These are phyloP conservation scores for Ceratobasidium sp. DNA, from an alignment of 1,284 basidiomycete genomes.

Conservation along the genomic window DNA sequence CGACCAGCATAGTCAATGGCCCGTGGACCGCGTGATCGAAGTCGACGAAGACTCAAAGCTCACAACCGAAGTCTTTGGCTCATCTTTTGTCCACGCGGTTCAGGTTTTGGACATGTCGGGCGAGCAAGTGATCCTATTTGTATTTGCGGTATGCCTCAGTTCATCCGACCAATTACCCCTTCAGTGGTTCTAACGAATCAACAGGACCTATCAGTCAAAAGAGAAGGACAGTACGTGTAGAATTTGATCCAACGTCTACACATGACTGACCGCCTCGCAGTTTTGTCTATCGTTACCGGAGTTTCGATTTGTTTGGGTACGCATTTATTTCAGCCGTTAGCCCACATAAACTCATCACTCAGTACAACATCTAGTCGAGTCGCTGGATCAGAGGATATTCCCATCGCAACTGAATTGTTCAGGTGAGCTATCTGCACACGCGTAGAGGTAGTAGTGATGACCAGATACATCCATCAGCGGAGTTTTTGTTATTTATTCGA, in stretches of 20 bases:
- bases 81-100: constrained; percentile 73
- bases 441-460: neutral
- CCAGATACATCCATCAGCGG: constrained; percentile 60
- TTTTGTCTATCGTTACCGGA: constrained; percentile 75
- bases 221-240: constrained; percentile 64
- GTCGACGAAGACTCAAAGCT: constrained; percentile 65
- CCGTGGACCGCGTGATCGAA: neutral
- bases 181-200: neutral
- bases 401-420: constrained; percentile 77
- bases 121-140: constrained; percentile 73
- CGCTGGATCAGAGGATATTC: constrained; percentile 56
- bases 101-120: constrained; percentile 65
- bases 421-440: neutral
- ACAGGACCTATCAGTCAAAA: constrained; percentile 70
- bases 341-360: constrained; percentile 43
- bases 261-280: constrained; percentile 46
- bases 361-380: constrained; percentile 42
- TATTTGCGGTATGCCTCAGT: constrained; percentile 70
- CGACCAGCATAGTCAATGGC: neutral
- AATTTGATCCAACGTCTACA: neutral
- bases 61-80: constrained; percentile 70
- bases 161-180: neutral
- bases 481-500: constrained; percentile 77
- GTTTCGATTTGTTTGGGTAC: constrained; percentile 74
- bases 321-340: constrained; percentile 38